Percentiles rank a stretch among this genome's conserved stretches.
Conservation (phyloP, 768 basidiomycete genomes). For the Boletus tomentosulus region DNA sequence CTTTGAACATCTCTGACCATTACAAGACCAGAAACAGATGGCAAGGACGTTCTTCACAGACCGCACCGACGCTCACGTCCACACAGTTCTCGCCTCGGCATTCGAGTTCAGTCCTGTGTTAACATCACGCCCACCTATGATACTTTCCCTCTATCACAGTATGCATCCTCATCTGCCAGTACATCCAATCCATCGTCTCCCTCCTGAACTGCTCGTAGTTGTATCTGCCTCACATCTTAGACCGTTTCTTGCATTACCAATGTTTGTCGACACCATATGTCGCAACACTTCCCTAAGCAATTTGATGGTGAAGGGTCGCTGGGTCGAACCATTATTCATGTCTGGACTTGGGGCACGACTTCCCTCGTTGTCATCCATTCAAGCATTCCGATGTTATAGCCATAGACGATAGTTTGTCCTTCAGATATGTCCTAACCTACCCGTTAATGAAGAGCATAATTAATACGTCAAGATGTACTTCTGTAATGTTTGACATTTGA, state of each 20-base stretch:
- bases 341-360: conserved; percentile 11
- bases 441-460: conserved; percentile 1
- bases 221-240: not conserved
- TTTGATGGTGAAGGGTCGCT: conserved; percentile 26
- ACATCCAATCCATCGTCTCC: conserved; percentile 56
- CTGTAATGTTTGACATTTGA: not conserved
- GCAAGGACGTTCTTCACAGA: conserved; percentile 16
- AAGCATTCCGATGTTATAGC: conserved; percentile 3
- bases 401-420: conserved; percentile 6
- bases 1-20: conserved; percentile 3
- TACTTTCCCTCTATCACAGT: conserved; percentile 22
- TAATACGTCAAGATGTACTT: not conserved
- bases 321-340: conserved; percentile 17
- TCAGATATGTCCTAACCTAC: conserved; percentile 2
- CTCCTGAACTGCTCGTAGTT: conserved; percentile 51
- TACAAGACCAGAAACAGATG: conserved; percentile 15
- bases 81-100: conserved; percentile 12
- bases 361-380: conserved; percentile 12
- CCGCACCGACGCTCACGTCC: conserved; percentile 20
- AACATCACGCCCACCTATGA: conserved; percentile 27
- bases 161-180: conserved; percentile 22
- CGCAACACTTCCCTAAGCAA: conserved; percentile 6
- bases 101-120: conserved; percentile 13
- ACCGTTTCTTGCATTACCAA: conserved; percentile 41
- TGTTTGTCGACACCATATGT: conserved; percentile 6